Percentiles rank a stretch among this genome's conserved stretches.
Conservation (phyloP, 108 stramenopile species). For the Bacterosira constricta region DNA sequence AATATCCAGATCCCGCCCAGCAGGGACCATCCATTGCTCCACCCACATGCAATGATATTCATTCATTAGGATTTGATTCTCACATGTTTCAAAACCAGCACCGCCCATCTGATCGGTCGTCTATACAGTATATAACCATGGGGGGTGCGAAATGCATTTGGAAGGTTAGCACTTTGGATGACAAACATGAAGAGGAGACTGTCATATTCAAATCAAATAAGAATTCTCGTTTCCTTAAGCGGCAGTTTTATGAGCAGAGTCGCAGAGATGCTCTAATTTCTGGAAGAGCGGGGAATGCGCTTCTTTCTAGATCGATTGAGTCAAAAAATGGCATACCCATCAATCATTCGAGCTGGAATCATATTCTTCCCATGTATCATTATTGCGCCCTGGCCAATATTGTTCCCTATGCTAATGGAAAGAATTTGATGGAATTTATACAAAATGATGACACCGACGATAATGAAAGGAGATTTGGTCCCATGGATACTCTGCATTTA, state of each 20-base stretch:
- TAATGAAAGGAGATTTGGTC: not conserved
- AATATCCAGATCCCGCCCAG: conserved; percentile 10
- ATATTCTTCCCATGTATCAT: conserved; percentile 14
- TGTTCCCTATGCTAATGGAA: not conserved
- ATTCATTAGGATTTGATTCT: conserved; percentile 3
- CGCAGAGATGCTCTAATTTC: conserved; percentile 3
- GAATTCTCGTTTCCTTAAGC: not conserved
- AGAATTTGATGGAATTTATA: not conserved
- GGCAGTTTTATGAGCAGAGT: not conserved
- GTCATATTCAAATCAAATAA: not conserved
- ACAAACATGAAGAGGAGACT: not conserved
- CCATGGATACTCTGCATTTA: not conserved
- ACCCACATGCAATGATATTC: conserved; percentile 8
- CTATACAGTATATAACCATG: not conserved
- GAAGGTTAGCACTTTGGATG: not conserved
- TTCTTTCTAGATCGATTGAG: not conserved
- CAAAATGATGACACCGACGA: not conserved
- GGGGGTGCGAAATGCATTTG: not conserved
- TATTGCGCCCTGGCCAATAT: conserved; percentile 2
- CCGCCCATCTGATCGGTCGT: not conserved
- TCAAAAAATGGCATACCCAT: not conserved
- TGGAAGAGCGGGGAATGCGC: not conserved
- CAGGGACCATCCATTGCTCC: not conserved
- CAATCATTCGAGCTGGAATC: not conserved
- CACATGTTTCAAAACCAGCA: not conserved